Evolutionary conservation across 2,329 filamentous ascomycete species (phyloP).

Genomic region (Teratosphaeria zuluensis): DNA sequence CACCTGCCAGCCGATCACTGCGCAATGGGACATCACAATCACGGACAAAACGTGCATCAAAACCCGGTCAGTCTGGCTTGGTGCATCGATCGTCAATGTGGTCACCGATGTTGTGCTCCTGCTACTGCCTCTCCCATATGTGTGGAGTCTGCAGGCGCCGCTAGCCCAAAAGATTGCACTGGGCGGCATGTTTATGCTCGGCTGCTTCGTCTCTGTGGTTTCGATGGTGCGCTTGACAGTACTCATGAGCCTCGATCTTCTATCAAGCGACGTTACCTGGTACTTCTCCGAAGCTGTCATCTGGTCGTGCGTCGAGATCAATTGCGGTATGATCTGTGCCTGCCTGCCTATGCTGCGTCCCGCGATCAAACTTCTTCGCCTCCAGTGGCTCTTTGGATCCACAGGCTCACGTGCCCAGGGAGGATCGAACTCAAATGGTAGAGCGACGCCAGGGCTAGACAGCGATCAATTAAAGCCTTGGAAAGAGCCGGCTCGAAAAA

Average conservation of each 20-base stretch:
- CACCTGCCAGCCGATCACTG: conserved; percentile 6
- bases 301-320: conserved; percentile 5
- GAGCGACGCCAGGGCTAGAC: neutral
- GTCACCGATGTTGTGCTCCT: conserved; percentile 6
- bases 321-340: conserved; percentile 4
- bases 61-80: conserved; percentile 1
- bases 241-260: conserved; percentile 7
- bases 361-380: conserved; percentile 5
- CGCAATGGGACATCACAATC: conserved; percentile 8
- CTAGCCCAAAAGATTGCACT: conserved; percentile 7
- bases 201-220: conserved; percentile 10
- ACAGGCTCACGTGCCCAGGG: neutral
- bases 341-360: conserved; percentile 7
- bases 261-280: conserved; percentile 3
- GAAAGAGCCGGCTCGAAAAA: neutral
- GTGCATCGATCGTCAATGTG: conserved; percentile 5
- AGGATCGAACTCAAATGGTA: neutral
- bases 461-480: neutral
- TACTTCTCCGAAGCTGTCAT: conserved; percentile 7
- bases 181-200: conserved; percentile 8
- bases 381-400: conserved; percentile 1
- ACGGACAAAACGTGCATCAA: conserved; percentile 2
- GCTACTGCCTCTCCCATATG: conserved; percentile 7
- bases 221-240: conserved; percentile 6
- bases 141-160: conserved; percentile 7